Evolutionary conservation across 2,329 filamentous ascomycete species (phyloP), one percentile per base, ranked within the genome.

Genomic region (Trematosphaeria pertusa): DNA sequence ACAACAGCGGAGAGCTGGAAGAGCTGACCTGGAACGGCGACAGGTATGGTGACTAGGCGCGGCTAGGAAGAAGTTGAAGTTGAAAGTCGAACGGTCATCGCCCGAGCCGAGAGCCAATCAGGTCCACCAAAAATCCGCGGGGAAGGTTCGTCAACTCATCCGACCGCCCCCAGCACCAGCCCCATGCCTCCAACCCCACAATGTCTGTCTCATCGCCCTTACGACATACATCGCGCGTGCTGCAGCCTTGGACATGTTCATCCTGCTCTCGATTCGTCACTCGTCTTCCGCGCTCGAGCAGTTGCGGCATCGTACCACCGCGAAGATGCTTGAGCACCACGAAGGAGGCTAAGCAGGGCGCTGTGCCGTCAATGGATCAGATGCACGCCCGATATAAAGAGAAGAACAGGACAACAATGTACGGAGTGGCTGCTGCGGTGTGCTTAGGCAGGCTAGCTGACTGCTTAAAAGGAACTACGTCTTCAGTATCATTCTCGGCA

Each of bases 401-500:
- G 59, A 87, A 84, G 75, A 92, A 92, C 61, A 75, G 78, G 52
- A 87, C 87, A 7, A 86, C 82, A 7, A 77, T 86, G 81, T 87
- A 78, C 67, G 66, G 8, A 17, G 4, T 7, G 10, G 5, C 9
- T 33, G 14, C 30, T 30, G 4, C 2, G 19, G 5, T 21, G 36
- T 3, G 5, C 21, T 7, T 8, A 14, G 9, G 24, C 17, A 15
- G 41, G 39, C 15, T 26, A 20, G 38, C 50, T 53, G 31, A 53
- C 43, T 21, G 34, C 19, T 17, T 10, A 18, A 3, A 22, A 88
- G 85, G 72, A 87, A 85, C 75, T 94, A 93, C 69, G 83, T 86
- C 11, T 72, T 92, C 53, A 91, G 87, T 67, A 78, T 90, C 52
- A 91, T 93, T 47, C 75, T 94, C 41, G 89, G 87, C 44, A 92